Percentiles rank a stretch among this genome's conserved stretches.
These are phyloP conservation scores for Fusarium ambrosium DNA, from an alignment of 2,329 filamentous ascomycete species.

Conservation along the genomic window DNA sequence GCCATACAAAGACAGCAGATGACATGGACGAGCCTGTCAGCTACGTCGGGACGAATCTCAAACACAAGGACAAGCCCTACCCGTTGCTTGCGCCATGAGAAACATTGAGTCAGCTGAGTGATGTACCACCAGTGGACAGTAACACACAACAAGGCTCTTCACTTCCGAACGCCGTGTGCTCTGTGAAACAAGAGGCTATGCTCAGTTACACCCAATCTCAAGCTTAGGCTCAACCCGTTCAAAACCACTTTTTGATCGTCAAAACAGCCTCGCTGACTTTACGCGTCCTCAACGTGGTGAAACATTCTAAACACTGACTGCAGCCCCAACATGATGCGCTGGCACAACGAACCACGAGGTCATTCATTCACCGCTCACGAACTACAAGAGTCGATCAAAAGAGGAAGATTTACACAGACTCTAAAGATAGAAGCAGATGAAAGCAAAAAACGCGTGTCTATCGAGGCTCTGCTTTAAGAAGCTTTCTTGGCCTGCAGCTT, in stretches of 20 bases:
- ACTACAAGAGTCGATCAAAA: not conserved
- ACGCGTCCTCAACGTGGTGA: not conserved
- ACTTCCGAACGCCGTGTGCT: not conserved
- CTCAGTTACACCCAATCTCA: not conserved
- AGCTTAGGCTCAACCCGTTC: not conserved
- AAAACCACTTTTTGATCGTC: not conserved
- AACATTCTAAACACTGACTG: not conserved
- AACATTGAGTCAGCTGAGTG: not conserved
- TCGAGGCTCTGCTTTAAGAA: constrained; percentile 27
- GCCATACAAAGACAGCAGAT: not conserved
- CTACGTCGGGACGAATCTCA: not conserved
- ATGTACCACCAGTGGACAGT: not conserved
- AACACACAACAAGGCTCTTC: not conserved
- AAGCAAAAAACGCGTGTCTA: constrained; percentile 31
- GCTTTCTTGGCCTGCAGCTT: constrained; percentile 19
- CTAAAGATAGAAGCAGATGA: constrained; percentile 22
- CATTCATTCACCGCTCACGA: not conserved
- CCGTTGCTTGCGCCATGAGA: not conserved
- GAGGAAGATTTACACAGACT: not conserved
- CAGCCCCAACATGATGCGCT: constrained; percentile 4
- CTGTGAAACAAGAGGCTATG: not conserved
- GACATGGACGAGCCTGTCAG: not conserved
- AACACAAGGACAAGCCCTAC: not conserved
- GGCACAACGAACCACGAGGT: not conserved
- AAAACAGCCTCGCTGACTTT: not conserved